A percentile compares a stretch with the other conserved stretches of the same genome.
phyloP scores from a whole-genome alignment of 768 basidiomycete species.

The Tulasnella sp. region DNA sequence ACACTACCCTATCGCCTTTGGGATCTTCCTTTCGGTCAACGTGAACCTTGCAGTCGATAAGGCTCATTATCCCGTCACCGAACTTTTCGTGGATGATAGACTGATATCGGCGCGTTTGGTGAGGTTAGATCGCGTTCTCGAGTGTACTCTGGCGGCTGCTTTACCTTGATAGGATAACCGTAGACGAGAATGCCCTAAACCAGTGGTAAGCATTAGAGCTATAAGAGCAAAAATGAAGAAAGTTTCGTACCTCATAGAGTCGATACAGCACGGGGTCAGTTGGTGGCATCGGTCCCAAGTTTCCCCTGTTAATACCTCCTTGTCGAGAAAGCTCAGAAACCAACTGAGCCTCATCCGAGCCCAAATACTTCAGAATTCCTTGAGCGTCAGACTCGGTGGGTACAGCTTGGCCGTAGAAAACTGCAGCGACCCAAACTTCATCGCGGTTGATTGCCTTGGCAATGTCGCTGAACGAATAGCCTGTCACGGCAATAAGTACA shows the following conservation, averaged over 20 bases:
- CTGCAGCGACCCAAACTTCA: constrained; percentile 20
- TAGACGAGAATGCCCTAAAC: constrained; percentile 17
- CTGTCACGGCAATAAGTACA: background rate
- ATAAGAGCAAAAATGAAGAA: constrained; percentile 1
- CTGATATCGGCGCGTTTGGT: background rate
- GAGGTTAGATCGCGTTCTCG: background rate
- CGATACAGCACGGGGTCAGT: constrained; percentile 22
- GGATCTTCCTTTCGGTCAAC: constrained; percentile 17
- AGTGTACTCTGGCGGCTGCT: background rate
- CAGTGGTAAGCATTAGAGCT: background rate
- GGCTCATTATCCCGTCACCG: constrained; percentile 18
- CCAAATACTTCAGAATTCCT: constrained; percentile 2
- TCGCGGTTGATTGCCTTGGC: constrained; percentile 18
- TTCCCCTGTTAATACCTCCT: constrained; percentile 17
- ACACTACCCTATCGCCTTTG: constrained; percentile 18
- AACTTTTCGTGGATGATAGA: constrained; percentile 18
- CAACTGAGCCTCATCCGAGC: background rate
- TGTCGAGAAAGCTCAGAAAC: background rate
- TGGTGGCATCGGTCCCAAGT: constrained; percentile 19
- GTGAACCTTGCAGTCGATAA: constrained; percentile 19
- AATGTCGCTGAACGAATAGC: constrained; percentile 19
- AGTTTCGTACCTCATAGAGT: constrained; percentile 20
- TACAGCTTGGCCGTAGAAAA: constrained; percentile 21
- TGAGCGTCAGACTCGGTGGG: constrained; percentile 3
- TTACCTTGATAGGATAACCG: constrained; percentile 16